Conservation (phyloP, 1,284 basidiomycete species). For the Heterobasidion irregulare region DNA sequence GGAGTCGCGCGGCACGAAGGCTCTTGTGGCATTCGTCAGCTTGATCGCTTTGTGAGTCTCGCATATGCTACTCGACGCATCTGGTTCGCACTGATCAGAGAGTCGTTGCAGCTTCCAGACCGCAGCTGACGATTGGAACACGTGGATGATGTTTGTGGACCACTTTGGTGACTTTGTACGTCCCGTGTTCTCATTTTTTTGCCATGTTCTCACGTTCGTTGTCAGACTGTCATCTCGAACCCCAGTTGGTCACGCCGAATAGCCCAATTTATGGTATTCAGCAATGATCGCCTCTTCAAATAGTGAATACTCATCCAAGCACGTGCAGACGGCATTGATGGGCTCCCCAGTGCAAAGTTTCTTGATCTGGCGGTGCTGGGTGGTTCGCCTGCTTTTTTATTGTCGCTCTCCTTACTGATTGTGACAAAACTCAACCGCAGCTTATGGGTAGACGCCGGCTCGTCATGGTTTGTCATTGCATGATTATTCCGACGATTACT, state of each 20-base stretch:
- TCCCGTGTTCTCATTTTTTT: constrained; percentile 6
- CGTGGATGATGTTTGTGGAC: not conserved
- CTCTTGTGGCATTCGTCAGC: constrained; percentile 11
- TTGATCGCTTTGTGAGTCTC: not conserved
- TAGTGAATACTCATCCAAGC: not conserved
- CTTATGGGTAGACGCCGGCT: constrained; percentile 13
- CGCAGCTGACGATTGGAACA: not conserved
- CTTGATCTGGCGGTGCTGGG: constrained; percentile 23
- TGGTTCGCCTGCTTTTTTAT: constrained; percentile 10
- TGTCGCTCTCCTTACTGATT: not conserved
- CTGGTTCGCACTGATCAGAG: not conserved
- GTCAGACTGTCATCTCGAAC: not conserved
- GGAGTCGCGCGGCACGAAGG: constrained; percentile 14
- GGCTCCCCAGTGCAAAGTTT: constrained; percentile 22
- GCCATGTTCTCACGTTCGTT: constrained; percentile 10
- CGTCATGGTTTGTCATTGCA: constrained; percentile 14
- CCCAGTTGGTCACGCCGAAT: constrained; percentile 18
- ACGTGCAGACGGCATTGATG: constrained; percentile 18
- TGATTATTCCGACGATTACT: too few relatives aligned
- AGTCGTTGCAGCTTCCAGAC: not conserved
- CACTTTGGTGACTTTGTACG: constrained; percentile 7
- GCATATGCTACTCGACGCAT: not conserved
- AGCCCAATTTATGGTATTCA: constrained; percentile 17
- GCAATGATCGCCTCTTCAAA: not conserved
- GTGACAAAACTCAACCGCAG: constrained; percentile 7